These are phyloP conservation scores for Populus nigra DNA, from an alignment of 345 rosid genomes.

Conservation along the genomic window DNA sequence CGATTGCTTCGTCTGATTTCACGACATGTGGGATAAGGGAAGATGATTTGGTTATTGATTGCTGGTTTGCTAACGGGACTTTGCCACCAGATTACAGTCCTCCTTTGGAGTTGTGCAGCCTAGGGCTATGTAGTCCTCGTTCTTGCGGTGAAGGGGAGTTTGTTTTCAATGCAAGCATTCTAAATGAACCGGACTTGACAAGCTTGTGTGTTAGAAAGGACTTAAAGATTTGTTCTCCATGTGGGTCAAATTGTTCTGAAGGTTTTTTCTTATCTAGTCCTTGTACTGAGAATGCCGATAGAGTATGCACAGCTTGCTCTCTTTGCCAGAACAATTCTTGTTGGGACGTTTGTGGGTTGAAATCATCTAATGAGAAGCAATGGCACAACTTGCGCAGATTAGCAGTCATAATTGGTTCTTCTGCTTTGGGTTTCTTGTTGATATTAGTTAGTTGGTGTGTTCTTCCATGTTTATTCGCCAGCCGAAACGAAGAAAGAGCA, in stretches of 20 bases:
- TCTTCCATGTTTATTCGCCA: slow-evolving; percentile 36
- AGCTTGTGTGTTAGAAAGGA: slow-evolving; percentile 66
- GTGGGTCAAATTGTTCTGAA: slow-evolving; percentile 68
- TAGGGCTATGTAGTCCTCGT: slow-evolving; percentile 63
- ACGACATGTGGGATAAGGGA: slow-evolving; percentile 77
- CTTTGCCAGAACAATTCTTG: slow-evolving; percentile 95
- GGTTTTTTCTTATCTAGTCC: slow-evolving; percentile 82
- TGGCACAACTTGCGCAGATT: slow-evolving; percentile 46
- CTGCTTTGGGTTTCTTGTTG: slow-evolving; percentile 41
- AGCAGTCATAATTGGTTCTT: slow-evolving; percentile 45
- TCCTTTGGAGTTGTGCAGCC: slow-evolving; percentile 85
- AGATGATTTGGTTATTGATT: slow-evolving; percentile 79
- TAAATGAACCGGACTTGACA: slow-evolving; percentile 70
- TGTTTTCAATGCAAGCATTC: slow-evolving; percentile 78
- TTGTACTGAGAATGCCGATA: slow-evolving; percentile 60
- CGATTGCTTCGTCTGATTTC: slow-evolving; percentile 86
- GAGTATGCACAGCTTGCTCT: slow-evolving; percentile 79
- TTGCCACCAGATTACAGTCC: slow-evolving; percentile 54
- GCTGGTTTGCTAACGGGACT: slow-evolving; percentile 64
- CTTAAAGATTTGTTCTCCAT: slow-evolving; percentile 67
- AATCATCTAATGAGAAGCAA: slow-evolving; percentile 39
- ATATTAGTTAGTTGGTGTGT: slow-evolving; percentile 49
- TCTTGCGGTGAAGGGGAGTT: slow-evolving; percentile 56
- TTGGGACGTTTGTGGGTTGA: slow-evolving; percentile 55
- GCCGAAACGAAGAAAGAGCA: slow-evolving; percentile 41